Evolutionary conservation across 371 early-diverging fungal species (phyloP).

Genomic region (Chytridium lagenaria): DNA sequence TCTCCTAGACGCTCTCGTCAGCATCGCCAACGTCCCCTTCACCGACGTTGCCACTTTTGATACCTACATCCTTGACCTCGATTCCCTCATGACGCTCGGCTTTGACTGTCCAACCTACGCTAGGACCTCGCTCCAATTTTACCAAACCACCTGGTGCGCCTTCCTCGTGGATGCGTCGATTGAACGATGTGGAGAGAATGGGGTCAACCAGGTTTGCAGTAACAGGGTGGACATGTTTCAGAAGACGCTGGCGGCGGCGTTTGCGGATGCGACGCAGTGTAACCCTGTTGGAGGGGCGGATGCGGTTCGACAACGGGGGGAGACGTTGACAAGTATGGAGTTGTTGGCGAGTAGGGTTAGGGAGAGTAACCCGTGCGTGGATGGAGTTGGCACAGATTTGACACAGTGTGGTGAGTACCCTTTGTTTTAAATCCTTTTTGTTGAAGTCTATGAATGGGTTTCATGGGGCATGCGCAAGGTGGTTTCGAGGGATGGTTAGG

Average conservation of each 20-base stretch:
- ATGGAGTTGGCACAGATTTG: neutral
- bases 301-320: neutral
- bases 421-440: no score
- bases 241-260: neutral
- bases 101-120: conserved; percentile 13
- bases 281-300: neutral
- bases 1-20: neutral
- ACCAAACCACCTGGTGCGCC: conserved; percentile 11
- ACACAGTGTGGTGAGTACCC: conserved; percentile 17
- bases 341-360: neutral
- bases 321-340: neutral
- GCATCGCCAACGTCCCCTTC: neutral
- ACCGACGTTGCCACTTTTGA: conserved; percentile 20
- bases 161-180: conserved; percentile 8
- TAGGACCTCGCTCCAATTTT: neutral
- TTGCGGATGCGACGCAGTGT: neutral
- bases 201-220: neutral
- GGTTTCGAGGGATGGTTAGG: no score
- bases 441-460: no score
- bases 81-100: neutral
- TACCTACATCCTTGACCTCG: conserved; percentile 14
- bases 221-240: neutral
- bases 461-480: no score
- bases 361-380: conserved; percentile 11
- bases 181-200: neutral